phyloP scores from a whole-genome alignment of 176 grass and related monocot species.

The Raddia guianensis region DNA sequence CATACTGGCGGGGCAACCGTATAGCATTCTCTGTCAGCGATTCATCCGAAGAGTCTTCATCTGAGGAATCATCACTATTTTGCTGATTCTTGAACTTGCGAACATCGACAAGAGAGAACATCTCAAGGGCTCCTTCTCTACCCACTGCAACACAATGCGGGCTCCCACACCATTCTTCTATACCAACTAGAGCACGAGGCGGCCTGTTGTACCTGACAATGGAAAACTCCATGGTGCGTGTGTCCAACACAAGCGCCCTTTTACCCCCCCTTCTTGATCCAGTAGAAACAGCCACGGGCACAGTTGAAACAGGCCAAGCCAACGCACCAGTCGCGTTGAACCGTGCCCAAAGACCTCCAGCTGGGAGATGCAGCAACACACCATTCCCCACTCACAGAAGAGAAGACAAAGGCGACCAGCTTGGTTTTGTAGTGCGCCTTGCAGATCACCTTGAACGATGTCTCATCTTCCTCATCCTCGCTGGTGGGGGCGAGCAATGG shows the following conservation, averaged over 20 bases:
- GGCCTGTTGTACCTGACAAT: background rate
- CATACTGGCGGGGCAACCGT: background rate
- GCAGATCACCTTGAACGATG: constrained; percentile 43
- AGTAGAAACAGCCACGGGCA: constrained; percentile 19
- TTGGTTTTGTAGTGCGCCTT: background rate
- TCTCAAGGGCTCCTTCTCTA: constrained; percentile 1
- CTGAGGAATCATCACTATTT: background rate
- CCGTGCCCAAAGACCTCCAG: constrained; percentile 15
- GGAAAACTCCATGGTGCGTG: constrained; percentile 22
- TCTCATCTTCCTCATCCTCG: constrained; percentile 4
- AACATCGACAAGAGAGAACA: background rate
- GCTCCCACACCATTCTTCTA: no score
- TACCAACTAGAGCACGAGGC: no score
- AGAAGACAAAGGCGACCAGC: background rate
- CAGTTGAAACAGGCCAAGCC: background rate
- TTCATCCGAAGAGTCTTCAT: background rate
- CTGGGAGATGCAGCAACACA: background rate
- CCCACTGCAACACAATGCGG: background rate
- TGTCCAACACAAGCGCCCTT: constrained; percentile 1
- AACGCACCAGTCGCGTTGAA: background rate
- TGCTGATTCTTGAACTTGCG: background rate
- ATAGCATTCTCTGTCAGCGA: background rate
- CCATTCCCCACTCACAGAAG: constrained; percentile 7
- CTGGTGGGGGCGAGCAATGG: background rate
- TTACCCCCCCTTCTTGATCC: background rate